A percentile compares a stretch with the other conserved stretches of the same genome.
These are phyloP conservation scores for Crithidia acanthocephali DNA, from an alignment of 208 protist species.

Conservation along the genomic window DNA sequence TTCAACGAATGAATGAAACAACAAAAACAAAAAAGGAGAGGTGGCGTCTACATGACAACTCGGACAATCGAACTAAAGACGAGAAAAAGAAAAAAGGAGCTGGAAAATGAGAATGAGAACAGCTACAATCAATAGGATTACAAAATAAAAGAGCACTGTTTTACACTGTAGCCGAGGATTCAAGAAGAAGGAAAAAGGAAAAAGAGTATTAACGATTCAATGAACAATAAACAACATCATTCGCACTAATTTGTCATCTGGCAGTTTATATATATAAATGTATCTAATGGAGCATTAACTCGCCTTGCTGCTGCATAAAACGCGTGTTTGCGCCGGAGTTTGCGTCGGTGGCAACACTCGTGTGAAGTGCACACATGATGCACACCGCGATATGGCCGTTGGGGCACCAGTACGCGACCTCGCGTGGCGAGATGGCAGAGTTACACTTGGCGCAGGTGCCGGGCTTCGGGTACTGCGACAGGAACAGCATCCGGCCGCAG, in stretches of 20 bases:
- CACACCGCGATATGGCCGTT: slow-evolving; percentile 47
- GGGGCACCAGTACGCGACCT: slow-evolving; percentile 52
- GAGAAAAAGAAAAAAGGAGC: neutral
- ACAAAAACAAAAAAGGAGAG: neutral
- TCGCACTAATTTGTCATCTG: slow-evolving; percentile 10
- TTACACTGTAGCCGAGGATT: neutral
- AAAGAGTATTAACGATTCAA: neutral
- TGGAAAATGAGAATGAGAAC: slow-evolving; percentile 4
- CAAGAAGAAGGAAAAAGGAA: too few species aligned
- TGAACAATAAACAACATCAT: slow-evolving; percentile 1
- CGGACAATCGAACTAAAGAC: too few species aligned
- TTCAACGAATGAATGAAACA: neutral
- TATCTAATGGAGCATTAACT: slow-evolving; percentile 11
- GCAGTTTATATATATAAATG: too few species aligned
- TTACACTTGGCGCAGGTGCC: slow-evolving; percentile 42
- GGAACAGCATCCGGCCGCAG: slow-evolving; percentile 42
- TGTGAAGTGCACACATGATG: slow-evolving; percentile 13
- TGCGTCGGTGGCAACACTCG: slow-evolving; percentile 28
- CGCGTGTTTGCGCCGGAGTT: neutral
- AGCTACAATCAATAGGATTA: slow-evolving; percentile 1
- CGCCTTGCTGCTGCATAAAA: slow-evolving; percentile 13
- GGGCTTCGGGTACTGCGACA: slow-evolving; percentile 33
- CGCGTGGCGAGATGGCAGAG: slow-evolving; percentile 14
- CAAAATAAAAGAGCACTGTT: neutral
- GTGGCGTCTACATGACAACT: neutral